phyloP scores from a whole-genome alignment of 441 rosid species.

The Corymbia calophylla region DNA sequence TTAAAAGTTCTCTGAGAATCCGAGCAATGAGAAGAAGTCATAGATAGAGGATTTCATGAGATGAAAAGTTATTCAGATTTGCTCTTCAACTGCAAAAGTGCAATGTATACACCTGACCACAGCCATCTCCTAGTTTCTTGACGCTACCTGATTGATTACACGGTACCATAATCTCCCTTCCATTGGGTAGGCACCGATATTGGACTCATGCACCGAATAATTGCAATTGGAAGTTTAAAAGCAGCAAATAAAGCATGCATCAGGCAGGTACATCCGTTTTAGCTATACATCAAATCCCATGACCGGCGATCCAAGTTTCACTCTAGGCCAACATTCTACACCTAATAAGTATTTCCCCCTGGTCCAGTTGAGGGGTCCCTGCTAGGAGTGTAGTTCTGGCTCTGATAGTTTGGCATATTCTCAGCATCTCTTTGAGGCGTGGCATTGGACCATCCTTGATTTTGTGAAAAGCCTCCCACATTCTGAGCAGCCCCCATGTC shows the following conservation, averaged over 20 bases:
- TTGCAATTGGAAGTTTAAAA: neutral
- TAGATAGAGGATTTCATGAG: neutral
- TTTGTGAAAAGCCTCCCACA: slow-evolving; percentile 10
- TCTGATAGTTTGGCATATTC: slow-evolving; percentile 30
- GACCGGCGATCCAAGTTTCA: neutral
- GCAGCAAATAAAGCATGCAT: neutral
- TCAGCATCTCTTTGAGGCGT: slow-evolving; percentile 17
- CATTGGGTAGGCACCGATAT: neutral
- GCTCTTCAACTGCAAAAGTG: neutral
- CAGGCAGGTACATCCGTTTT: neutral
- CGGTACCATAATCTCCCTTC: neutral
- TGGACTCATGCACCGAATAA: neutral
- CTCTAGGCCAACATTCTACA: neutral
- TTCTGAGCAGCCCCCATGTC: neutral
- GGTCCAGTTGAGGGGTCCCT: slow-evolving; percentile 18
- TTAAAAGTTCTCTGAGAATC: neutral
- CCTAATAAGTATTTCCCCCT: slow-evolving; percentile 22
- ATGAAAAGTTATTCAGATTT: neutral
- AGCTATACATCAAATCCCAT: neutral
- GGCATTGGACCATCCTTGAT: slow-evolving; percentile 35
- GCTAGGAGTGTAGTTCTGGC: slow-evolving; percentile 26
- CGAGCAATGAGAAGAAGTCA: neutral
- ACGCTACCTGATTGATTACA: neutral
- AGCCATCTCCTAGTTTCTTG: neutral
- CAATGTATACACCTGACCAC: neutral